These are phyloP conservation scores for Xanthoconium stramineum DNA, from an alignment of 768 basidiomycete genomes.

Conservation along the genomic window DNA sequence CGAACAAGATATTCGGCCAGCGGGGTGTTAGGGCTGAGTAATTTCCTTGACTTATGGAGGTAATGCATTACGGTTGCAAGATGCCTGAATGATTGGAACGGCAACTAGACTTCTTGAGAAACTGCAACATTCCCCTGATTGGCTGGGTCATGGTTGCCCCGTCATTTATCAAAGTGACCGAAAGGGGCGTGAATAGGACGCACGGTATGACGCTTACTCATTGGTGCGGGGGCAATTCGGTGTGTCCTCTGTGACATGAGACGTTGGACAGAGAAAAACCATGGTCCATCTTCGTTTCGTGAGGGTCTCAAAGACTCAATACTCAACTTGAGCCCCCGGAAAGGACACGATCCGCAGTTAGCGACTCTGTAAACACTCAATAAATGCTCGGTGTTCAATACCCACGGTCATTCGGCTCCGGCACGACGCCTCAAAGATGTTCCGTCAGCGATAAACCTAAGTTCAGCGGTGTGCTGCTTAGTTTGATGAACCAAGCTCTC, in stretches of 20 bases:
- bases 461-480: background rate
- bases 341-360: too few relatives aligned
- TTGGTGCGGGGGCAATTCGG: too few relatives aligned
- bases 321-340: background rate
- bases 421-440: background rate
- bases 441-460: background rate
- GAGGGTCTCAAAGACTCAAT: background rate
- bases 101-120: background rate
- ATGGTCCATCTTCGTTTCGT: too few relatives aligned
- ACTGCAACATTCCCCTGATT: background rate
- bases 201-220: background rate
- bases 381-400: too few relatives aligned
- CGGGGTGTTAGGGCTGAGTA: background rate
- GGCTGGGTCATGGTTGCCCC: constrained; percentile 3
- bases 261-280: background rate
- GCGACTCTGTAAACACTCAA: background rate
- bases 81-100: background rate
- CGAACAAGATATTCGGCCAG: background rate
- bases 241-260: too few relatives aligned
- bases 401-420: too few relatives aligned
- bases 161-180: background rate
- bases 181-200: background rate
- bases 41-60: background rate
- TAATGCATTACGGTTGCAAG: background rate
- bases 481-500: background rate